Percentiles rank a stretch among this genome's conserved stretches.
Evolutionary conservation across 2,329 filamentous ascomycete species (phyloP).

Genomic region (Pseudovirgaria hyperparasitica): DNA sequence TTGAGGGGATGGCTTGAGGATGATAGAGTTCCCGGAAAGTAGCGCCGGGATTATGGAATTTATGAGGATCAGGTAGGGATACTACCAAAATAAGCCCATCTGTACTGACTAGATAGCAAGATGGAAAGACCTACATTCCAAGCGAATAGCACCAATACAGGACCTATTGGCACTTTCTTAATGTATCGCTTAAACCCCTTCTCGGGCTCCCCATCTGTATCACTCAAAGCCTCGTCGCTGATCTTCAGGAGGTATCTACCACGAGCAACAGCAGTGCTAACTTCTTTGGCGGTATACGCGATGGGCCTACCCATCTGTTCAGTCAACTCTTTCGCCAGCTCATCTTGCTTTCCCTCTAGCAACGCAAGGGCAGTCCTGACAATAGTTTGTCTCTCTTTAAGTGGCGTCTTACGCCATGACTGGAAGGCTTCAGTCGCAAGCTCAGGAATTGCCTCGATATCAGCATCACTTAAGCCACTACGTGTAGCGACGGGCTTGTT

Average conservation of each 20-base stretch:
- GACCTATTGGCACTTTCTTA: constrained; percentile 75
- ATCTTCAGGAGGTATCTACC: constrained; percentile 79
- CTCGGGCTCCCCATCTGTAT: constrained; percentile 72
- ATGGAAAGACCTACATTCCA: constrained; percentile 68
- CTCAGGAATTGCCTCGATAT: constrained; percentile 60
- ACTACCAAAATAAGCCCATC: constrained; percentile 53
- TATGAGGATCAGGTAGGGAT: constrained; percentile 85
- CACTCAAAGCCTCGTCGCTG: constrained; percentile 62
- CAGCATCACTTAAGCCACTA: constrained; percentile 56
- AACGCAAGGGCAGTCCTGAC: constrained; percentile 66
- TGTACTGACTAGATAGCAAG: constrained; percentile 5
- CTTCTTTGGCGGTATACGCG: constrained; percentile 70
- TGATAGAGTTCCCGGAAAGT: constrained; percentile 78
- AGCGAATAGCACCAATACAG: constrained; percentile 79
- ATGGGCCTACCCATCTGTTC: constrained; percentile 95
- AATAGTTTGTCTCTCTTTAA: constrained; percentile 66
- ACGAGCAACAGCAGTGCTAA: constrained; percentile 73
- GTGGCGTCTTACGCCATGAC: constrained; percentile 60
- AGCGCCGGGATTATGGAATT: constrained; percentile 91
- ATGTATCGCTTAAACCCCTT: constrained; percentile 85
- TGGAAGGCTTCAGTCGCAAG: constrained; percentile 64
- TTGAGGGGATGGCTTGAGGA: constrained; percentile 89
- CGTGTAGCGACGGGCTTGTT: constrained; percentile 74
- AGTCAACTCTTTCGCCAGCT: constrained; percentile 71
- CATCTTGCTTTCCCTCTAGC: constrained; percentile 60